Evolutionary conservation across 208 protist genomes (phyloP), one percentile per base, ranked within the genome.

Genomic region (Wallacemonas rigidus): DNA sequence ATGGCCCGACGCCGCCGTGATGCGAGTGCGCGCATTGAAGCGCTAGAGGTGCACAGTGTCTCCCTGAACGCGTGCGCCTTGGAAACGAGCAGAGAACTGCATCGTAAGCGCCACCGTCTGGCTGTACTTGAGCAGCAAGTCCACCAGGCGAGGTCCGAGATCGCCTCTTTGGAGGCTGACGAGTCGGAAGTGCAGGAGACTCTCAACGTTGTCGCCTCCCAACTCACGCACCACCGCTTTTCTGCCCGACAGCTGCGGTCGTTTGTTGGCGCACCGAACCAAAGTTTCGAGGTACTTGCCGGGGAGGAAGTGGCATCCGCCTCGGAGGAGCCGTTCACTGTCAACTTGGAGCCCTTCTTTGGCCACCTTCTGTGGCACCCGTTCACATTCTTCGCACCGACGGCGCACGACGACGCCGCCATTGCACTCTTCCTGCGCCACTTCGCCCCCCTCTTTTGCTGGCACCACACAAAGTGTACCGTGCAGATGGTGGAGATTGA

Each of bases 391-490:
- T 60, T 35, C 38, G 14, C 67, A 3, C 67, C 51, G 6, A 39
- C 3, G 40, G 8, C 35, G 7, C 5, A 3, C 6, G 51, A 41
- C 8, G 14, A 56, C 44, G 14, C 61, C 12, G 36, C 44, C 36
- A 61, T 79, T 1, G n/a, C 38, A 2, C 26, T 54, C 4, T 93
- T 92, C 74, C 78, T 93, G 3, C 56, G 56, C 7, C 40, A 55
- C 6, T 88, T 83, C 48, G 81, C 79, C 0, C 82, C 84, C 1
- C 82, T 95, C 3, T 91, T 92, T 63, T 47, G 57, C 62, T 86
- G 71, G 71, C 67, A 74, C 15, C 51, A 15, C 6, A 69, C 70
- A 8, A 50, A 74, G 26, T 17, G 41, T 39, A 45, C 38, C 1
- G 84, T 83, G 47, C 56, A 48, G 68, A 60, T 57, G 9, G 84